phyloP scores from a whole-genome alignment of 2,329 filamentous ascomycete species.

The Clathrospora elynae region DNA sequence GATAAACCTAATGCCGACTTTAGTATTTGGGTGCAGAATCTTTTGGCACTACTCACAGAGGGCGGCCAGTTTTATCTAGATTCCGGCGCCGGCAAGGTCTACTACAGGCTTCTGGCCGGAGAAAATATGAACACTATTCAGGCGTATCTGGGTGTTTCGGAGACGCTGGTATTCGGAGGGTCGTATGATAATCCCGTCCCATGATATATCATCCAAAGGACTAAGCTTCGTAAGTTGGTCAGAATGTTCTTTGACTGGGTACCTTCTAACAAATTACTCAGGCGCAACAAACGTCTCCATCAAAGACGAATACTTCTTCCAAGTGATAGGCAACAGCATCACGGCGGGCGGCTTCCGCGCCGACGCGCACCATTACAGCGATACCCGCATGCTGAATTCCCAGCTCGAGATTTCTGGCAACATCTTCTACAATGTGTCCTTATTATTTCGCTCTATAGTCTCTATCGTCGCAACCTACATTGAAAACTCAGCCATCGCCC shows the following conservation, averaged over 20 bases:
- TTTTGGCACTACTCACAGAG: conserved; percentile 17
- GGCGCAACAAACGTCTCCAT: conserved; percentile 18
- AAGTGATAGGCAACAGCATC: conserved; percentile 26
- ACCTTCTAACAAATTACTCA: conserved; percentile 7
- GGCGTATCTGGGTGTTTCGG: conserved; percentile 15
- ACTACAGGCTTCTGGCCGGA: conserved; percentile 20
- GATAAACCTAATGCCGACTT: conserved; percentile 20
- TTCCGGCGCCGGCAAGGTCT: conserved; percentile 18
- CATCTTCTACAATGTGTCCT: conserved; percentile 23
- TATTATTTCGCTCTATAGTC: conserved; percentile 20
- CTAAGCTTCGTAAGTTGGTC: conserved; percentile 17
- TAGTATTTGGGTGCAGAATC: conserved; percentile 25
- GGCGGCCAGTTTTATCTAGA: conserved; percentile 23
- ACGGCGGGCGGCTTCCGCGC: conserved; percentile 19
- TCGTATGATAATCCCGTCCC: conserved; percentile 18
- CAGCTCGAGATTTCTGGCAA: conserved; percentile 18
- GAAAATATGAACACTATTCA: conserved; percentile 19
- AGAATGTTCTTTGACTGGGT: neutral
- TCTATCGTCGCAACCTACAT: conserved; percentile 20
- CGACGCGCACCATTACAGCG: conserved; percentile 20
- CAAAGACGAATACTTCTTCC: conserved; percentile 18
- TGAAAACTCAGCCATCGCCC: conserved; percentile 16
- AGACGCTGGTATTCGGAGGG: conserved; percentile 19
- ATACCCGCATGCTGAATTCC: conserved; percentile 18
- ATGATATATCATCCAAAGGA: conserved; percentile 17